Evolutionary conservation across 345 rosid species (phyloP), one percentile per base, ranked within the genome.

Genomic region (Acer yangbiense): DNA sequence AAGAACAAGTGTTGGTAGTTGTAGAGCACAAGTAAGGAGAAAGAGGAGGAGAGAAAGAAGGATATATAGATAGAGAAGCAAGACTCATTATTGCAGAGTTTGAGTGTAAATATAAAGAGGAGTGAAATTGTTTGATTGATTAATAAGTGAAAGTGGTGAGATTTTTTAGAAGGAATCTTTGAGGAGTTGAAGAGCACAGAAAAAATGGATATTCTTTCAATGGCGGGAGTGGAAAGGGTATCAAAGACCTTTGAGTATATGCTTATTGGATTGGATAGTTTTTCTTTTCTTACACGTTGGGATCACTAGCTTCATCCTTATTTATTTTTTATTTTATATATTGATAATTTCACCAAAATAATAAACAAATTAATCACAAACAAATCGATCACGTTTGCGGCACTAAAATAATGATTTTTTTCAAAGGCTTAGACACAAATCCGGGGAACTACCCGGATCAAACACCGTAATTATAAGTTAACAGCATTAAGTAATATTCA

Each of bases 41-140:
- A 76, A 9, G 46, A 43, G 83, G 75, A 78, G 90, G 83, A 76
- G 83, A 76, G 78, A 83, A 83, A 83, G 86, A 11, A 46, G 70
- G 85, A 76, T 76, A 86, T 88, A 89, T 85, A 85, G 94, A 87
- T 81, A 89, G 88, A 82, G 90, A 85, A 85, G 80, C 63, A 21
- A 84, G 43, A 63, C 78, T 65, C 85, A 78, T 88, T 10, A 8
- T 43, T 46, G 50, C 50, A 46, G 72, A 57, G 79, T 39, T 16
- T 12, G 3, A 41, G 57, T 72, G 75, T 81, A 79, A 57, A 75
- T 13, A 52, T 54, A 77, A 14, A 46, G 27, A 71, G 44, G 68
- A 18, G 80, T 32, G 75, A 74, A 54, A 72, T 77, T 61, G 12
- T 10, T 32, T 65, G 67, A 78, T 27, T 67, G 78, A 65, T 29